These are phyloP conservation scores for Setaria italica DNA, from an alignment of 202 grass and related monocot species.

Conservation along the genomic window DNA sequence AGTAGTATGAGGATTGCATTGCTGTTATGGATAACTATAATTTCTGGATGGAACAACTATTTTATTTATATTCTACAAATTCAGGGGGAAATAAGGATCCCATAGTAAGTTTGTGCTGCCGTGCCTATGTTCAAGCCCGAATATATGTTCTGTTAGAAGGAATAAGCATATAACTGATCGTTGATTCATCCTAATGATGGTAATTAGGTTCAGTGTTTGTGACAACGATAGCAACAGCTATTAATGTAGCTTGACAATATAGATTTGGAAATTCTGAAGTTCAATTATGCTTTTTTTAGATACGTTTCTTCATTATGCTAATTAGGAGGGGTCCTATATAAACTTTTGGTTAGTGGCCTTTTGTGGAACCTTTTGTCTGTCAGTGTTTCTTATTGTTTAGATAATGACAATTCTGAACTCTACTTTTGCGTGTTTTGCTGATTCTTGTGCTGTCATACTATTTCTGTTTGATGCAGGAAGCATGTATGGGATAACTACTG, in stretches of 20 bases:
- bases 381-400: slow-evolving; percentile 1
- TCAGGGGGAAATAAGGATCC: neutral
- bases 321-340: neutral
- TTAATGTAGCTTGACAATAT: neutral
- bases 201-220: neutral
- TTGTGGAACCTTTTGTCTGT: neutral
- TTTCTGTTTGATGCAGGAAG: slow-evolving; percentile 59
- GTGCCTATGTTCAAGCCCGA: neutral
- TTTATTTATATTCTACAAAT: slow-evolving; percentile 1
- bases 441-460: neutral
- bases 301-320: slow-evolving; percentile 1
- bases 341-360: slow-evolving; percentile 23
- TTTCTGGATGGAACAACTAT: neutral
- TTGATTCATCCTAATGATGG: neutral
- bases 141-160: neutral
- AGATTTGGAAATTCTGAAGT: slow-evolving; percentile 4
- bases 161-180: neutral
- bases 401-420: neutral
- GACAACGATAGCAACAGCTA: neutral
- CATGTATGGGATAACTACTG: slow-evolving; percentile 93
- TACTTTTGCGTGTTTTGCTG: neutral
- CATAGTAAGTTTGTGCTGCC: neutral
- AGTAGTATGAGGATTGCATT: neutral
- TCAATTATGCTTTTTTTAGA: neutral
- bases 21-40: slow-evolving; percentile 7